Conservation (phyloP, 768 basidiomycete species). For the Aureoboletus auriporus region DNA sequence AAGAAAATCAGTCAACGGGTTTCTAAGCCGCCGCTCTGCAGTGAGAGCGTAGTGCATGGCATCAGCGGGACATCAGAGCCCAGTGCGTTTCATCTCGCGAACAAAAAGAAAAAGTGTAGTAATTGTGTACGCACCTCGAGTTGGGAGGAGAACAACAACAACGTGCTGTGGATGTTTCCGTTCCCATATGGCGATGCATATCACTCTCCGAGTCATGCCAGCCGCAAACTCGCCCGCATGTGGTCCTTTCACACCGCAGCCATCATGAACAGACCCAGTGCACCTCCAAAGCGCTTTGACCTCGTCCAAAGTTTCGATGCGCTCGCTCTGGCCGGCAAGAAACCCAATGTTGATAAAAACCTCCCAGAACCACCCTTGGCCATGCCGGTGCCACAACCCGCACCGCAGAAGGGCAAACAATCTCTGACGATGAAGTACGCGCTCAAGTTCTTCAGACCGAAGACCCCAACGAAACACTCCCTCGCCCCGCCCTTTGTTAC, state of each 20-base stretch:
- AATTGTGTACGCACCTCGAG: conserved; percentile 1
- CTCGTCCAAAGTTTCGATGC: conserved; percentile 33
- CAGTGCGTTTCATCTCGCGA: conserved; percentile 55
- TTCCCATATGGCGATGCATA: conserved; percentile 14
- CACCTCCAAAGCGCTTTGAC: conserved; percentile 16
- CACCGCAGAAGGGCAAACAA: conserved; percentile 20
- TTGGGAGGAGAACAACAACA: neutral
- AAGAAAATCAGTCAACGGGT: conserved; percentile 51
- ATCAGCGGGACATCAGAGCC: conserved; percentile 53
- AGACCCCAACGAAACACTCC: conserved; percentile 12
- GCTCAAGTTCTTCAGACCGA: conserved; percentile 13
- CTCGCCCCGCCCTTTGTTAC: conserved; percentile 16
- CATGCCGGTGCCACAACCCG: conserved; percentile 29
- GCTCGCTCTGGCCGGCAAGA: conserved; percentile 27
- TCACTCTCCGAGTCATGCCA: conserved; percentile 14
- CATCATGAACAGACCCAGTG: conserved; percentile 21
- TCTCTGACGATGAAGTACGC: conserved; percentile 22
- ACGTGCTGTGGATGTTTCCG: neutral
- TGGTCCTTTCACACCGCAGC: conserved; percentile 1
- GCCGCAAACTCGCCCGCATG: conserved; percentile 3
- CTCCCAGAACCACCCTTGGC: conserved; percentile 14
- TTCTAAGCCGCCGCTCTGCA: conserved; percentile 57
- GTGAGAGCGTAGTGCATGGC: conserved; percentile 49
- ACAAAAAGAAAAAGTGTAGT: neutral
- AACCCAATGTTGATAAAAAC: conserved; percentile 7